A percentile compares a stretch with the other conserved stretches of the same genome.
Evolutionary conservation across 345 rosid genomes (phyloP).

Genomic region (Geranium brycei): DNA sequence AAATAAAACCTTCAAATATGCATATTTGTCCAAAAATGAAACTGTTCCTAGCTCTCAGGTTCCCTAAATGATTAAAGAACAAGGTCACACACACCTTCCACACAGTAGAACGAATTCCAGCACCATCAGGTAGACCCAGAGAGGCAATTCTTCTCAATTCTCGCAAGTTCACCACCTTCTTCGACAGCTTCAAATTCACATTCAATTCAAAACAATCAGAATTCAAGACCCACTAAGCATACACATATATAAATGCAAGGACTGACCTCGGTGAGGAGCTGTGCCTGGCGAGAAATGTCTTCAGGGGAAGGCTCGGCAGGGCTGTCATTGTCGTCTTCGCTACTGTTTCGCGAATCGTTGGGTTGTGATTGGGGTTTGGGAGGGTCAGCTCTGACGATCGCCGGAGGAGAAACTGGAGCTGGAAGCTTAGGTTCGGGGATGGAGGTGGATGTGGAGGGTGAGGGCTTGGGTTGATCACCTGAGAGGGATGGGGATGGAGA

Average conservation of each 20-base stretch:
- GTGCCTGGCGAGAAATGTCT: slow-evolving; percentile 64
- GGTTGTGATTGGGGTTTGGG: slow-evolving; percentile 33
- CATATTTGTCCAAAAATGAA: not conserved
- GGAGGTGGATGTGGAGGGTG: slow-evolving; percentile 18
- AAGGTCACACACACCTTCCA: slow-evolving; percentile 55
- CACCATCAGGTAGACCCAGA: slow-evolving; percentile 79
- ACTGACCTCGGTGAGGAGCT: slow-evolving; percentile 66
- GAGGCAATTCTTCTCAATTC: slow-evolving; percentile 71
- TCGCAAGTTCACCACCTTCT: slow-evolving; percentile 64
- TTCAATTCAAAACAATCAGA: not conserved
- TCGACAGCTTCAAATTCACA: slow-evolving; percentile 38
- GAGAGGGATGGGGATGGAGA: slow-evolving; percentile 8
- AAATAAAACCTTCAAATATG: not conserved
- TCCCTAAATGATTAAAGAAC: not conserved
- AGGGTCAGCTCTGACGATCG: slow-evolving; percentile 20
- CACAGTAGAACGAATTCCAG: slow-evolving; percentile 67
- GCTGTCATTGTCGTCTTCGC: slow-evolving; percentile 17
- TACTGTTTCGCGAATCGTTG: slow-evolving; percentile 11
- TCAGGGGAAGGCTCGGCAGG: slow-evolving; percentile 34
- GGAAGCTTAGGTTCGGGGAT: slow-evolving; percentile 17
- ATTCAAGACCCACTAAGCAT: not conserved
- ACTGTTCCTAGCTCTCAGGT: not conserved
- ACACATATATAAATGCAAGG: not conserved
- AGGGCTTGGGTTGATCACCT: slow-evolving; percentile 16
- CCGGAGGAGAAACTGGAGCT: slow-evolving; percentile 29